Conservation (phyloP, 2,329 filamentous ascomycete species). For the Neopestalotiopsis sp. region DNA sequence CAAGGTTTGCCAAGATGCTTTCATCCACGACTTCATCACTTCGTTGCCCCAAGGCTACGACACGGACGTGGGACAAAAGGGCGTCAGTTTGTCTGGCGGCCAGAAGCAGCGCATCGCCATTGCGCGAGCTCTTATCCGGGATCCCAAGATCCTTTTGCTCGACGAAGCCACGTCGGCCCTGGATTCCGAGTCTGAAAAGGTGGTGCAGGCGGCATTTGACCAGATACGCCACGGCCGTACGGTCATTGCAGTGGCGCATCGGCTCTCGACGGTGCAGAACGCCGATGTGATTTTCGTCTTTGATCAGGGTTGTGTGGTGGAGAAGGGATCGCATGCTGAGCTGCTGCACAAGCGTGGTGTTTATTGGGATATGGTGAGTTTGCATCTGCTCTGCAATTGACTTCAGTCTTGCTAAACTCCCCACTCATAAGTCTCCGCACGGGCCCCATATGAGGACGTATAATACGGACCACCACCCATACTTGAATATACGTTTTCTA, state of each 20-base stretch:
- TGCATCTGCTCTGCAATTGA: background rate
- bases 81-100: conserved; percentile 4
- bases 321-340: conserved; percentile 53
- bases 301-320: conserved; percentile 63
- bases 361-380: conserved; percentile 60
- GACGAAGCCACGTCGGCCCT: conserved; percentile 12
- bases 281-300: conserved; percentile 78
- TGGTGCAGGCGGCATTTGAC: background rate
- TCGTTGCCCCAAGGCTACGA: conserved; percentile 3
- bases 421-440: no score
- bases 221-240: conserved; percentile 60
- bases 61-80: conserved; percentile 2
- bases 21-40: conserved; percentile 70
- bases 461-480: no score
- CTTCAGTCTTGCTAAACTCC: background rate
- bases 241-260: conserved; percentile 76
- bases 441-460: no score
- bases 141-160: conserved; percentile 6
- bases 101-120: conserved; percentile 16
- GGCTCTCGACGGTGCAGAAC: conserved; percentile 75
- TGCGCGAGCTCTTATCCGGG: background rate
- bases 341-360: conserved; percentile 52
- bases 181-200: background rate
- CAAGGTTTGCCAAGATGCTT: conserved; percentile 60
- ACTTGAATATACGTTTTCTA: no score